These are phyloP conservation scores for Trichoderma koningiopsis DNA, from an alignment of 2,329 filamentous ascomycete genomes.

Conservation along the genomic window DNA sequence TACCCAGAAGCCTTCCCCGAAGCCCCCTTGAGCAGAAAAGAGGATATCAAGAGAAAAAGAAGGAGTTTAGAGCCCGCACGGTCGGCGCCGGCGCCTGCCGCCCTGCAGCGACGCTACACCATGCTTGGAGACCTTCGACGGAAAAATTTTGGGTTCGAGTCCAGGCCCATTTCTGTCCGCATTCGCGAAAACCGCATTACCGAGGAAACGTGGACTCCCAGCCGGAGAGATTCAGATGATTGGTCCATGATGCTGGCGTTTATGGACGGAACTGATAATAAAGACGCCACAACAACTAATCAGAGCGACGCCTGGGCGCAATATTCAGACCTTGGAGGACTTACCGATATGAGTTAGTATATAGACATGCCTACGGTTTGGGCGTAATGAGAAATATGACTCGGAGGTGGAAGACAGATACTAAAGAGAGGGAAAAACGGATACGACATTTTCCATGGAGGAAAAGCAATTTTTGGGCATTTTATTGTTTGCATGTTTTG, in stretches of 20 bases:
- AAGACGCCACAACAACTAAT: conserved; percentile 25
- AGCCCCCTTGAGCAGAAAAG: conserved; percentile 29
- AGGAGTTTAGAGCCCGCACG: conserved; percentile 21
- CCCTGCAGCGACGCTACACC: conserved; percentile 32
- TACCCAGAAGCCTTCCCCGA: conserved; percentile 33
- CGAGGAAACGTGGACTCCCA: conserved; percentile 34
- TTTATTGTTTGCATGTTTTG: background rate
- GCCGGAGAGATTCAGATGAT: conserved; percentile 38
- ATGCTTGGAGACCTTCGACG: conserved; percentile 33
- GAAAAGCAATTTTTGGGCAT: conserved; percentile 14
- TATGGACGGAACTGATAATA: conserved; percentile 34
- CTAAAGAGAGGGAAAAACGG: background rate
- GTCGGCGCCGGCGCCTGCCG: conserved; percentile 22
- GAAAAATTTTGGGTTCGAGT: conserved; percentile 29
- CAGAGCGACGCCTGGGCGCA: conserved; percentile 47
- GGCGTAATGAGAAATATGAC: conserved; percentile 5
- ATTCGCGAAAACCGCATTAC: conserved; percentile 31
- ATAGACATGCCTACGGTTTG: background rate
- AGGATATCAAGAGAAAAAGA: conserved; percentile 25
- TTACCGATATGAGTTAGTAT: conserved; percentile 43
- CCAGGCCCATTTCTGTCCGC: conserved; percentile 26
- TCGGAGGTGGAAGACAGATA: background rate
- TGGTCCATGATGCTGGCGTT: conserved; percentile 44
- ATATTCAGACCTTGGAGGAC: conserved; percentile 49
- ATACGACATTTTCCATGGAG: background rate